Conservation (phyloP, 495 filamentous ascomycete species). For the Monascus purpureus region DNA sequence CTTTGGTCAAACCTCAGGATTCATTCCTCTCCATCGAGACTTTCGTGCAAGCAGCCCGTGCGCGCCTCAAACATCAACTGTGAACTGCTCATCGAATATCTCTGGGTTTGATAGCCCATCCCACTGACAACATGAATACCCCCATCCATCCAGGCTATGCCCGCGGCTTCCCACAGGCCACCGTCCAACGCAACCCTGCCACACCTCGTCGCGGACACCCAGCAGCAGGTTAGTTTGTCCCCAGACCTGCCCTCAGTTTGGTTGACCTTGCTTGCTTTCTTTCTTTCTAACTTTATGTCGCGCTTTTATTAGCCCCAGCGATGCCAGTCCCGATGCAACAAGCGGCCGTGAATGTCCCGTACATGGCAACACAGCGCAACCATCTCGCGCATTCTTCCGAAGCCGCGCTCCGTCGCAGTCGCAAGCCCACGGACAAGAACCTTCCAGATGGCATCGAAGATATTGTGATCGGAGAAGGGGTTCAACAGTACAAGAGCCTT, state of each 20-base stretch:
- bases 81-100: too few species aligned
- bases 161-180: slow-evolving; percentile 27
- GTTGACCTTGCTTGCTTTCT: slow-evolving; percentile 1
- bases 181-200: slow-evolving; percentile 29
- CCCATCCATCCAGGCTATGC: slow-evolving; percentile 31
- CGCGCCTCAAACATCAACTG: too few species aligned
- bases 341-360: slow-evolving; percentile 27
- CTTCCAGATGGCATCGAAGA: slow-evolving; percentile 83
- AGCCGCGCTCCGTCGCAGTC: slow-evolving; percentile 56
- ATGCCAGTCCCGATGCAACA: slow-evolving; percentile 28
- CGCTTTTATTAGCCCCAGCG: slow-evolving; percentile 11
- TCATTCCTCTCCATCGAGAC: too few species aligned
- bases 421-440: slow-evolving; percentile 86
- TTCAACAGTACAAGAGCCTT: slow-evolving; percentile 65
- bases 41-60: too few species aligned
- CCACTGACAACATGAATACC: slow-evolving; percentile 23
- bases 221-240: slow-evolving; percentile 20
- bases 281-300: slow-evolving; percentile 2
- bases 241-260: slow-evolving; percentile 5
- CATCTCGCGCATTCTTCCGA: slow-evolving; percentile 25
- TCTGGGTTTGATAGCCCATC: background rate
- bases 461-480: slow-evolving; percentile 63
- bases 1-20: background rate
- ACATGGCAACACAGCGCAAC: slow-evolving; percentile 25
- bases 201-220: slow-evolving; percentile 29